Percentiles rank a stretch among this genome's conserved stretches.
These are phyloP conservation scores for Discostella pseudostelligera DNA, from an alignment of 108 stramenopile genomes.

Conservation along the genomic window DNA sequence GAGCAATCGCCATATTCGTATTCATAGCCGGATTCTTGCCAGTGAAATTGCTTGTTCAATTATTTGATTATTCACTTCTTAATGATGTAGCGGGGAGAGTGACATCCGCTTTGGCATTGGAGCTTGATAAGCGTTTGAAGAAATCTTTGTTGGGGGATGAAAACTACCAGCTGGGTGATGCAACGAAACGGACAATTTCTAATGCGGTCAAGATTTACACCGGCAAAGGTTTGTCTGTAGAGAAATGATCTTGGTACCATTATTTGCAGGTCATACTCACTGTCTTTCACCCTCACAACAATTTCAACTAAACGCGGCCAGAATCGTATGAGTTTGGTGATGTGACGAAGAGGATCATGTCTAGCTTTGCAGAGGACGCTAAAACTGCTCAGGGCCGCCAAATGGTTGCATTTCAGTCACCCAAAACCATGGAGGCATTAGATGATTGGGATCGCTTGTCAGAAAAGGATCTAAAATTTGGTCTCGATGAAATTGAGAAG, in stretches of 20 bases:
- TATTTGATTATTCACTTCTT: slow-evolving; percentile 31
- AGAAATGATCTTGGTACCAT: not conserved
- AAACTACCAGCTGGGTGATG: slow-evolving; percentile 45
- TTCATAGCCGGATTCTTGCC: slow-evolving; percentile 34
- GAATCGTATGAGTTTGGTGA: slow-evolving; percentile 40
- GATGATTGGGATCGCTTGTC: slow-evolving; percentile 32
- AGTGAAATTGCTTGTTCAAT: slow-evolving; percentile 32
- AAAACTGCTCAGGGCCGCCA: slow-evolving; percentile 6
- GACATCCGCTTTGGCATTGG: slow-evolving; percentile 29
- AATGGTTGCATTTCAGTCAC: slow-evolving; percentile 25
- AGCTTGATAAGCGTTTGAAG: slow-evolving; percentile 43
- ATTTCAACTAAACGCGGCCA: not conserved
- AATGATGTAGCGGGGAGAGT: slow-evolving; percentile 36
- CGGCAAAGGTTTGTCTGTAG: slow-evolving; percentile 27
- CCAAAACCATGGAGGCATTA: slow-evolving; percentile 18
- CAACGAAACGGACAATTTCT: slow-evolving; percentile 28
- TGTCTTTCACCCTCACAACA: not conserved
- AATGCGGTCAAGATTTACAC: slow-evolving; percentile 26
- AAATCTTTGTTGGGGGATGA: slow-evolving; percentile 38
- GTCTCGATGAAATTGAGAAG: slow-evolving; percentile 25
- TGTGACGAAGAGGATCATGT: slow-evolving; percentile 32
- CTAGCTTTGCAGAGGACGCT: slow-evolving; percentile 18
- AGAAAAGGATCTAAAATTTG: slow-evolving; percentile 17
- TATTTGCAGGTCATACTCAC: not conserved
- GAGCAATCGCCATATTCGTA: not conserved